A percentile compares a stretch with the other conserved stretches of the same genome.
Conservation (phyloP, 2,329 filamentous ascomycete species). For the Pezizomycotina sp. region DNA sequence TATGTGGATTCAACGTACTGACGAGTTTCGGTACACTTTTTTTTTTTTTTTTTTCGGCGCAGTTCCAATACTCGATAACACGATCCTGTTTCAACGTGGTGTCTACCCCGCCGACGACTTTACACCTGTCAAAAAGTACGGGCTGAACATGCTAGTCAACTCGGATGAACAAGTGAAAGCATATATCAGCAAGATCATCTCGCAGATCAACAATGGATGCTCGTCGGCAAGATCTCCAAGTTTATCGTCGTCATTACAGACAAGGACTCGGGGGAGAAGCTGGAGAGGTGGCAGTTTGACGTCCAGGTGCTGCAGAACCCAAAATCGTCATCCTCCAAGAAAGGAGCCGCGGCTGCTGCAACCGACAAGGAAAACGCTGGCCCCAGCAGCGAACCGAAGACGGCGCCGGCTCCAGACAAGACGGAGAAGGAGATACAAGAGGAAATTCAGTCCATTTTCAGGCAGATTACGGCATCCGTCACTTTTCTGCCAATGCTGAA, state of each 20-base stretch:
- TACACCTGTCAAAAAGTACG: constrained; percentile 96
- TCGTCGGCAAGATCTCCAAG: constrained; percentile 89
- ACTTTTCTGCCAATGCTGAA: constrained; percentile 89
- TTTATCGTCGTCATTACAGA: constrained; percentile 91
- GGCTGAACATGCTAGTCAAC: constrained; percentile 95
- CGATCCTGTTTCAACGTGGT: constrained; percentile 52
- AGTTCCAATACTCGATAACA: constrained; percentile 97
- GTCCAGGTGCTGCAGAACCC: constrained; percentile 34
- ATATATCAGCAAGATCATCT: constrained; percentile 99
- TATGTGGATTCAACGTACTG: neutral
- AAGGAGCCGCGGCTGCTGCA: constrained; percentile 23
- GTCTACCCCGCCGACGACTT: constrained; percentile 93
- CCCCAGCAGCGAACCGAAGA: constrained; percentile 34
- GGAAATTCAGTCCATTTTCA: constrained; percentile 91
- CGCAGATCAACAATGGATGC: constrained; percentile 95
- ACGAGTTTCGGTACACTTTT: neutral
- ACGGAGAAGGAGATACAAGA: constrained; percentile 86
- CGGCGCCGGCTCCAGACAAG: constrained; percentile 44
- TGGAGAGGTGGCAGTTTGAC: constrained; percentile 97
- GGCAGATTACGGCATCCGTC: constrained; percentile 93
- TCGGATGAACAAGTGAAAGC: constrained; percentile 96
- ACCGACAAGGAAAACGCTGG: constrained; percentile 55
- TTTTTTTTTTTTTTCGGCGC: constrained; percentile 5
- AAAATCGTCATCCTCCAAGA: constrained; percentile 9
- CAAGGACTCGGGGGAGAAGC: constrained; percentile 90